phyloP scores from a whole-genome alignment of 345 rosid genomes.

The Melaleuca quinquenervia region DNA sequence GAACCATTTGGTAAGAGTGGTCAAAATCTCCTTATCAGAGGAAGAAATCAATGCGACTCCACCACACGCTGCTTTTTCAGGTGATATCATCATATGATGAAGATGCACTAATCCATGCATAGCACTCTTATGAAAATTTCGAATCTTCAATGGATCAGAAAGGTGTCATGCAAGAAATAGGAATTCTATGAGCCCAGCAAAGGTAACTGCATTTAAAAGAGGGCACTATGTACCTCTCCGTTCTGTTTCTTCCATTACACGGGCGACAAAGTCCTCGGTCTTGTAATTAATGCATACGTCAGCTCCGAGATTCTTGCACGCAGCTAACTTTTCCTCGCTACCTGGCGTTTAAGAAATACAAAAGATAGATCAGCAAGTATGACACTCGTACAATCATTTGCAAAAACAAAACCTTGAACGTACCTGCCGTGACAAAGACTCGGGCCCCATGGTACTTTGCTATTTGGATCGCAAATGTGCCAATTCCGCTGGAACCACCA shows the following conservation, averaged over 20 bases:
- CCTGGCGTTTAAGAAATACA: constrained; percentile 18
- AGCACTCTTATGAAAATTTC: neutral
- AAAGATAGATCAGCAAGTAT: neutral
- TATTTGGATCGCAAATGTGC: constrained; percentile 79
- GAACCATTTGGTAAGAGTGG: neutral
- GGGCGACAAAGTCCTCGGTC: constrained; percentile 75
- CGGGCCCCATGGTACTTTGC: constrained; percentile 52
- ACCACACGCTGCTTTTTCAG: neutral
- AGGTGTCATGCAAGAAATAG: neutral
- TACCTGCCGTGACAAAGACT: constrained; percentile 91
- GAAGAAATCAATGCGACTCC: neutral
- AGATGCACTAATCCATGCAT: neutral
- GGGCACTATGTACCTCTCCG: constrained; percentile 40
- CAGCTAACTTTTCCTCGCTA: constrained; percentile 63
- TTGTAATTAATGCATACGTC: constrained; percentile 86
- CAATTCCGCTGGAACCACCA: constrained; percentile 92
- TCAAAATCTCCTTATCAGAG: neutral
- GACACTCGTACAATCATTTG: neutral
- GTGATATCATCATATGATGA: neutral
- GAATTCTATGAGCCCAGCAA: neutral
- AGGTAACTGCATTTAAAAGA: neutral
- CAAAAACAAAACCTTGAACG: neutral
- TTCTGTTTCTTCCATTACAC: constrained; percentile 66
- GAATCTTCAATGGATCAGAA: neutral
- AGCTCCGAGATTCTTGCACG: constrained; percentile 83